Conservation (phyloP, 108 stramenopile genomes). For the Aurantiochytrium sp. region DNA sequence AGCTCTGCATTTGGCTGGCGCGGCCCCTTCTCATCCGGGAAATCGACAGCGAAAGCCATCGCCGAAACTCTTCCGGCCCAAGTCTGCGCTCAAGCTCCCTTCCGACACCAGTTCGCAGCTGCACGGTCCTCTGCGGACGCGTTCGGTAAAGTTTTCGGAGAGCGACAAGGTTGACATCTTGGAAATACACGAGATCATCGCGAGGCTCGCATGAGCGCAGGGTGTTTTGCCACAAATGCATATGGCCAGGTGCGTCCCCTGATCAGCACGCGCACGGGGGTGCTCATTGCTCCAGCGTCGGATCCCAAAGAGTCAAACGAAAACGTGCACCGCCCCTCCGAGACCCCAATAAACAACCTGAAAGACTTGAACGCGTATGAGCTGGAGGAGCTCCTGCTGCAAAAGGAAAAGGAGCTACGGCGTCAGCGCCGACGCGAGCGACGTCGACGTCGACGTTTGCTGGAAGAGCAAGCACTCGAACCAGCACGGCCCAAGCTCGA, state of each 20-base stretch:
- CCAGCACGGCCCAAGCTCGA: too few species aligned
- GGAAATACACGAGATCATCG: background rate
- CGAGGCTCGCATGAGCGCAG: background rate
- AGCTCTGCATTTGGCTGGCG: background rate
- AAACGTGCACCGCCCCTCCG: too few species aligned
- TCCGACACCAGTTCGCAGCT: background rate
- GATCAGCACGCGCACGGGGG: background rate
- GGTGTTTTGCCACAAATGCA: background rate
- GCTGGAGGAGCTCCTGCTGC: too few species aligned
- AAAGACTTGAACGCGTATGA: too few species aligned
- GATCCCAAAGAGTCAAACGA: too few species aligned
- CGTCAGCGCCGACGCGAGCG: too few species aligned
- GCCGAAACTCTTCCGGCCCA: background rate
- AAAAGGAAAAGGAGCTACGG: too few species aligned
- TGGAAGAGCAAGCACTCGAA: too few species aligned
- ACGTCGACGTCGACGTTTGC: too few species aligned
- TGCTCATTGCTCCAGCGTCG: background rate
- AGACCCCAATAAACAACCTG: too few species aligned
- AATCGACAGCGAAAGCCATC: background rate
- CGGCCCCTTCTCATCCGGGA: background rate
- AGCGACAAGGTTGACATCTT: background rate
- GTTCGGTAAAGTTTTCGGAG: background rate
- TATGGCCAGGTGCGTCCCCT: background rate
- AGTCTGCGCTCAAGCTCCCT: background rate
- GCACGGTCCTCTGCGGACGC: background rate